These are phyloP conservation scores for Zygosaccharomyces lentus DNA, from an alignment of 805 yeast species.

Conservation along the genomic window DNA sequence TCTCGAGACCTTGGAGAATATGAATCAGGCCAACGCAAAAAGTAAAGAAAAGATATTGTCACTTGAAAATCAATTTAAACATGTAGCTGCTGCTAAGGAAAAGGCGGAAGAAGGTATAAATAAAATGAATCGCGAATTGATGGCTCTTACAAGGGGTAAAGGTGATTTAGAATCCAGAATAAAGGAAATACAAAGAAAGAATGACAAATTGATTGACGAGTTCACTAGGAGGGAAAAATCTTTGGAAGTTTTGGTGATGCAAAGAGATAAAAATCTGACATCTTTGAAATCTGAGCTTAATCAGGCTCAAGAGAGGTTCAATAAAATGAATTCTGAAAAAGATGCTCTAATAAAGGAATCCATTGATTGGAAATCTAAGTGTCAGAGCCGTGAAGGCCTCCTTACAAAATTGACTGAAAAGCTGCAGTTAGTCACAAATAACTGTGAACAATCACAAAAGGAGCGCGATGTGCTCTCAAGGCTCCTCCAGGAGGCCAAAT, in stretches of 20 bases:
- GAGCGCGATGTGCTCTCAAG: conserved; percentile 24
- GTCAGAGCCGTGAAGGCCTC: conserved; percentile 33
- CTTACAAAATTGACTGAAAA: conserved; percentile 44
- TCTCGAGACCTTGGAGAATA: conserved; percentile 35
- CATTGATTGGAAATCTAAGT: conserved; percentile 24
- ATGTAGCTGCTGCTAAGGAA: conserved; percentile 39
- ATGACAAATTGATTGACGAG: conserved; percentile 34
- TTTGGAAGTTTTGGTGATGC: conserved; percentile 21
- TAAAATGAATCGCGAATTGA: conserved; percentile 81
- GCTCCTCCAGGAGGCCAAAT: conserved; percentile 11
- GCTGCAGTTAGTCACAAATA: conserved; percentile 40
- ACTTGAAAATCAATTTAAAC: conserved; percentile 29
- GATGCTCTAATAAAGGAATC: conserved; percentile 24
- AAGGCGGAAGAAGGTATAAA: conserved; percentile 84
- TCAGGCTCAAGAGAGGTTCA: background rate
- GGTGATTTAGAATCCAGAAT: conserved; percentile 45
- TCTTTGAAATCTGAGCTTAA: conserved; percentile 5
- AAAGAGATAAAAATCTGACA: conserved; percentile 8
- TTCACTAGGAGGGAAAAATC: conserved; percentile 22
- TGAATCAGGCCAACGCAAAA: conserved; percentile 13
- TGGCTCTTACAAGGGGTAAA: conserved; percentile 58
- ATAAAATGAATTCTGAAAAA: conserved; percentile 20
- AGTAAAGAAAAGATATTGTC: conserved; percentile 18
- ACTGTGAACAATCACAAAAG: conserved; percentile 27
- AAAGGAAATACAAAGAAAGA: conserved; percentile 42